Evolutionary conservation across 73 alveolate species (phyloP).

Genomic region (Paraurostyla sp.): DNA sequence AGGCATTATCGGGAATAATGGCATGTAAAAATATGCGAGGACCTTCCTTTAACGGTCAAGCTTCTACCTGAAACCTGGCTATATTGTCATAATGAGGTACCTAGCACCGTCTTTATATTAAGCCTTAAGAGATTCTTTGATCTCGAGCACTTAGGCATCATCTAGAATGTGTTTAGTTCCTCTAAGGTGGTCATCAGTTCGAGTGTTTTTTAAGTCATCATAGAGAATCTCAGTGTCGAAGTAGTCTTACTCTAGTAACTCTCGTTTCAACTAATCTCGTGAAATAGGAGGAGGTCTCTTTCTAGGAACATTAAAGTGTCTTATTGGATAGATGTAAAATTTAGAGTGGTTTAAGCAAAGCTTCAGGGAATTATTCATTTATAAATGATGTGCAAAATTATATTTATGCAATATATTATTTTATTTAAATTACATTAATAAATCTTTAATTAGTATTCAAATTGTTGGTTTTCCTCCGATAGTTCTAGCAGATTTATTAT

Average conservation of each 20-base stretch:
- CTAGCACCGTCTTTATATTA: not conserved
- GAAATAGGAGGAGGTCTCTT: not conserved
- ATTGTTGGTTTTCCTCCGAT: too few species aligned
- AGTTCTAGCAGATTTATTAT: too few species aligned
- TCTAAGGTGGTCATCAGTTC: slow-evolving; percentile 45
- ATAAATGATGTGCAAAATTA: not conserved
- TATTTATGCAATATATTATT: not conserved
- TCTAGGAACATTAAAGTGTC: not conserved
- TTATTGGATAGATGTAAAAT: too few species aligned
- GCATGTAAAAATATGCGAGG: too few species aligned
- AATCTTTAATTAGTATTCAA: too few species aligned
- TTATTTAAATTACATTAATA: too few species aligned
- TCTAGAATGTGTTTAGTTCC: not conserved
- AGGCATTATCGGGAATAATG: too few species aligned
- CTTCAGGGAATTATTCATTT: not conserved
- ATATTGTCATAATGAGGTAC: not conserved
- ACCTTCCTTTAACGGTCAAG: too few species aligned
- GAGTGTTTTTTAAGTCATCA: not conserved
- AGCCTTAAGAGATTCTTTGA: not conserved
- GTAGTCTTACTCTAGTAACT: slow-evolving; percentile 32
- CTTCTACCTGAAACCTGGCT: too few species aligned
- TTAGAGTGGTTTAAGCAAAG: too few species aligned
- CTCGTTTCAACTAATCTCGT: not conserved
- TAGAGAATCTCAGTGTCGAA: slow-evolving; percentile 39
- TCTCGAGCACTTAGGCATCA: not conserved